Evolutionary conservation across 2,329 filamentous ascomycete species (phyloP).

Genomic region (Sphaceloma murrayae): DNA sequence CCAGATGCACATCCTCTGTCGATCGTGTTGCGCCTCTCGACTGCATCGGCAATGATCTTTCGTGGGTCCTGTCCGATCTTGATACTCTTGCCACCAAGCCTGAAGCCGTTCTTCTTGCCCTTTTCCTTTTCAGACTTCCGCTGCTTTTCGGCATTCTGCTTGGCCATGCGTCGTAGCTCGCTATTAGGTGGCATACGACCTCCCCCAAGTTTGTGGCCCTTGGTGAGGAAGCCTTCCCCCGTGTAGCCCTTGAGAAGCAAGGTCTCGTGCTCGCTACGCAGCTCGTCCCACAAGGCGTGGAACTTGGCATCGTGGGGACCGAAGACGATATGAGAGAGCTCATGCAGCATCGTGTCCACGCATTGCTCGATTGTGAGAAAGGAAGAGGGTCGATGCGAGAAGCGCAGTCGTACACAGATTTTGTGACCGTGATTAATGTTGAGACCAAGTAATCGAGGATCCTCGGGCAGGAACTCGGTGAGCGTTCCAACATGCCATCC

Average conservation of each 20-base stretch:
- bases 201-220: constrained; percentile 66
- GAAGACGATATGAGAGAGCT: constrained; percentile 77
- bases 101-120: constrained; percentile 44
- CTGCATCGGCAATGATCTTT: constrained; percentile 60
- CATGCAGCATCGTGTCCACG: constrained; percentile 86
- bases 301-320: constrained; percentile 78
- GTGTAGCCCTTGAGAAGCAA: constrained; percentile 75
- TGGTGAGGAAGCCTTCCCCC: constrained; percentile 74
- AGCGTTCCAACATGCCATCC: constrained; percentile 71
- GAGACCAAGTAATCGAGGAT: constrained; percentile 66
- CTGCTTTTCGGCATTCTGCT: constrained; percentile 59
- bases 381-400: constrained; percentile 60
- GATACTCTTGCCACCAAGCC: constrained; percentile 55
- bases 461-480: constrained; percentile 73
- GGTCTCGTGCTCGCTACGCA: constrained; percentile 74
- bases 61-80: constrained; percentile 59
- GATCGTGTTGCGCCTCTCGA: constrained; percentile 54
- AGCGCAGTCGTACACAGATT: constrained; percentile 74
- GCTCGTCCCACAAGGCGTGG: constrained; percentile 77
- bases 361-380: constrained; percentile 75
- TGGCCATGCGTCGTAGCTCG: constrained; percentile 66
- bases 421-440: constrained; percentile 69
- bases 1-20: constrained; percentile 68
- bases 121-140: constrained; percentile 49
- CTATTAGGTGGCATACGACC: constrained; percentile 53